Percentiles rank a stretch among this genome's conserved stretches.
Evolutionary conservation across 2,329 filamentous ascomycete genomes (phyloP).

Genomic region (Trichoderma brevicompactum): DNA sequence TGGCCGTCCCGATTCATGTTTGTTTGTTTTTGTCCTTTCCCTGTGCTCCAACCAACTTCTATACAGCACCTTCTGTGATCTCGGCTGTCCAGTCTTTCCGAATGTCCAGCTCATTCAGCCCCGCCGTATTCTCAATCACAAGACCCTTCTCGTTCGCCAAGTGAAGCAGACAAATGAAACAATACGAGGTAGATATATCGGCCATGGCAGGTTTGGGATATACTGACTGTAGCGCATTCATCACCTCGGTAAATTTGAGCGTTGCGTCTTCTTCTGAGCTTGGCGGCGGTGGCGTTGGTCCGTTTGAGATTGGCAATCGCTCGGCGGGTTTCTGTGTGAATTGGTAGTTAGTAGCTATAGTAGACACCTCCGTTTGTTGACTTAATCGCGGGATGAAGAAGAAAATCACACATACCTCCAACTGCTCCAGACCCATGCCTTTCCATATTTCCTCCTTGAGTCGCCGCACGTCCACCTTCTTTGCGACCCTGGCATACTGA

Average conservation of each 20-base stretch:
- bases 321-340: constrained; percentile 11
- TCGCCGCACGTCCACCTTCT: constrained; percentile 71
- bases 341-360: constrained; percentile 6
- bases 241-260: constrained; percentile 87
- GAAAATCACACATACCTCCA: constrained; percentile 49
- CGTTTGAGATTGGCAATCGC: constrained; percentile 37
- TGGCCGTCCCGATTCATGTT: not conserved
- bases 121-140: constrained; percentile 68
- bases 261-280: constrained; percentile 49
- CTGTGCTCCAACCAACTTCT: constrained; percentile 18
- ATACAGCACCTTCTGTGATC: constrained; percentile 50
- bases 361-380: not conserved
- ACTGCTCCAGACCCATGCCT: constrained; percentile 62
- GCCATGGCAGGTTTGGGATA: constrained; percentile 86
- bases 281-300: constrained; percentile 37
- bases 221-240: constrained; percentile 84
- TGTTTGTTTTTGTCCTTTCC: not conserved
- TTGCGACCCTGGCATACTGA: constrained; percentile 70
- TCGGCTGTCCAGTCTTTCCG: constrained; percentile 66
- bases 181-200: constrained; percentile 91
- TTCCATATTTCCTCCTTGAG: constrained; percentile 74
- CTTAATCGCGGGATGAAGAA: not conserved
- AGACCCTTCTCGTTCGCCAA: constrained; percentile 92
- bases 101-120: constrained; percentile 63
- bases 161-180: constrained; percentile 92